Percentiles rank a stretch among this genome's conserved stretches.
Conservation (phyloP, 192 early-diverging fungal genomes). For the Umbelopsis vinacea region DNA sequence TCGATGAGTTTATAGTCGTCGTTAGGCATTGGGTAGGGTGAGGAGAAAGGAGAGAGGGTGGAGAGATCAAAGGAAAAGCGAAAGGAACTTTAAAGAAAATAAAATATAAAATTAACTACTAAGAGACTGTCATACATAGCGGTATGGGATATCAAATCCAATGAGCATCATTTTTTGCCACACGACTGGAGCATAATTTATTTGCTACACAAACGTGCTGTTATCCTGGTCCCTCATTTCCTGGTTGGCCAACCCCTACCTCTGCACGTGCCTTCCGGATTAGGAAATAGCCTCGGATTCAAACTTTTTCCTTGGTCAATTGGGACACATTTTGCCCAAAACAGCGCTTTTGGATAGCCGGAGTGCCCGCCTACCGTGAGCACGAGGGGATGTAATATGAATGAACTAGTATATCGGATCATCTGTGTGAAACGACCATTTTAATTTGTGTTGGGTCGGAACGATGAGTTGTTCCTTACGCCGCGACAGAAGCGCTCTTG, state of each 20-base stretch:
- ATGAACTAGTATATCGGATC: too few relatives aligned
- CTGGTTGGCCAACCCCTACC: background rate
- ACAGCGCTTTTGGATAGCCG: background rate
- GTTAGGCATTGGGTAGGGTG: background rate
- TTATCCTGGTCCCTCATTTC: background rate
- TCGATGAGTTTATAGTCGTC: slow-evolving; percentile 12
- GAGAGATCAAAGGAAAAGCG: background rate
- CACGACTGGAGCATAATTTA: slow-evolving; percentile 1
- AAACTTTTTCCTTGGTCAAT: background rate
- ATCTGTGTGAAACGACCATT: too few relatives aligned
- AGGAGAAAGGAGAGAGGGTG: background rate
- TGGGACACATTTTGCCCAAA: background rate
- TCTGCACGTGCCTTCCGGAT: background rate
- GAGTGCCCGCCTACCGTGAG: too few relatives aligned
- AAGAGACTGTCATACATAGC: background rate
- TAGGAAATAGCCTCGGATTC: background rate
- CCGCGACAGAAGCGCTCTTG: too few relatives aligned
- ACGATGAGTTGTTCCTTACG: too few relatives aligned
- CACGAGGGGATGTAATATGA: too few relatives aligned
- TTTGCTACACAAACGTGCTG: background rate
- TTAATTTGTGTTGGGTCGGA: too few relatives aligned
- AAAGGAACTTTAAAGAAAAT: background rate
- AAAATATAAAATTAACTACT: background rate
- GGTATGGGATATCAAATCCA: background rate
- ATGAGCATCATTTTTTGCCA: slow-evolving; percentile 7